Conservation (phyloP, 495 filamentous ascomycete species). For the Aspergillus steynii region DNA sequence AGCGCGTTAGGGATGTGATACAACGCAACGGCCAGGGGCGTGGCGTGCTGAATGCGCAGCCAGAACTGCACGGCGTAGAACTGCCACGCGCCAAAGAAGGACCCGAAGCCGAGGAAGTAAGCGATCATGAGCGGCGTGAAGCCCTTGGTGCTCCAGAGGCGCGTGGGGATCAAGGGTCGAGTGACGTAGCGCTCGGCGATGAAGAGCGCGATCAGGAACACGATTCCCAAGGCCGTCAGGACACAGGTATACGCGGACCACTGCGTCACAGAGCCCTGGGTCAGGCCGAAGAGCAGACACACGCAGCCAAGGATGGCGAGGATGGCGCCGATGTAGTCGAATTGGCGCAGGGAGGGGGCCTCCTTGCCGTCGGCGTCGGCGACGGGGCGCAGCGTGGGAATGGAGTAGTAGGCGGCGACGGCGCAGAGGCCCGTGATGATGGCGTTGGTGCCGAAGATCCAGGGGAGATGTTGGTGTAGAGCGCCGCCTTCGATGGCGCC, state of each 20-base stretch:
- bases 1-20: conserved; percentile 36
- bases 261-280: conserved; percentile 29
- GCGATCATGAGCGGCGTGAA: conserved; percentile 50
- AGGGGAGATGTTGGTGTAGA: conserved; percentile 24
- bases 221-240: conserved; percentile 25
- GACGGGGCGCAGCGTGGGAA: conserved; percentile 30
- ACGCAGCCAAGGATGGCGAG: conserved; percentile 28
- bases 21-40: conserved; percentile 38
- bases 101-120: conserved; percentile 51
- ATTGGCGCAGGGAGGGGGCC: conserved; percentile 28
- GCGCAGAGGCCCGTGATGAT: conserved; percentile 28
- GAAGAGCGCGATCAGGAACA: conserved; percentile 29
- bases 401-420: conserved; percentile 25
- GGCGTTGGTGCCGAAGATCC: conserved; percentile 36
- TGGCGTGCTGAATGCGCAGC: conserved; percentile 43
- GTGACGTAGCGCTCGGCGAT: conserved; percentile 27
- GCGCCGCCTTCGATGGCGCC: conserved; percentile 34
- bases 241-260: conserved; percentile 34
- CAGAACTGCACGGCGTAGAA: conserved; percentile 55
- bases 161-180: conserved; percentile 31
- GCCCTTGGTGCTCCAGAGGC: conserved; percentile 39
- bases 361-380: conserved; percentile 29
- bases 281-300: conserved; percentile 34
- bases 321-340: conserved; percentile 30
- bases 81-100: conserved; percentile 49